Percentiles rank a stretch among this genome's conserved stretches.
Evolutionary conservation across 495 filamentous ascomycete genomes (phyloP).

Genomic region (Podospora pseudopauciseta): DNA sequence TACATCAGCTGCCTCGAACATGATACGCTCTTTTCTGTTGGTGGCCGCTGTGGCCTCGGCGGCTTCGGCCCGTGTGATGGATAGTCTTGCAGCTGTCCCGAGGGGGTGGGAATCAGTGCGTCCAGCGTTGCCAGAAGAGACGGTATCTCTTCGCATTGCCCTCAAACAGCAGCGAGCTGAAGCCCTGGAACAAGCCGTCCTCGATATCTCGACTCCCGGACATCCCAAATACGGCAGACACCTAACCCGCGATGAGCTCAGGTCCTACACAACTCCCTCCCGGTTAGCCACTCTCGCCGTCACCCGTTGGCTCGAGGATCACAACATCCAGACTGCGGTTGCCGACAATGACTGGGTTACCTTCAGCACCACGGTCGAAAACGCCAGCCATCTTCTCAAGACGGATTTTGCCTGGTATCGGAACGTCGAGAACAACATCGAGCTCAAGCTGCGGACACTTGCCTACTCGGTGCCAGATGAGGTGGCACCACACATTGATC

Average conservation of each 20-base stretch:
- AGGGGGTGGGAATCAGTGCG: conserved; percentile 43
- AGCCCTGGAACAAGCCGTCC: conserved; percentile 52
- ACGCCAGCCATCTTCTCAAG: conserved; percentile 46
- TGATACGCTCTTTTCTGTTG: conserved; percentile 32
- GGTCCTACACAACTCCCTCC: conserved; percentile 50
- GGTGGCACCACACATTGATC: conserved; percentile 57
- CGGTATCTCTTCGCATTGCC: conserved; percentile 35
- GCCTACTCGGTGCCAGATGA: conserved; percentile 61
- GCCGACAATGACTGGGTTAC: conserved; percentile 46
- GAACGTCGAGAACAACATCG: conserved; percentile 36
- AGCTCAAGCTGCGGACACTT: conserved; percentile 51
- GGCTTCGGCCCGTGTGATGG: conserved; percentile 47
- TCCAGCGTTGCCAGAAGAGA: conserved; percentile 30
- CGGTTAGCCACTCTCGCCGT: conserved; percentile 40
- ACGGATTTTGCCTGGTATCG: conserved; percentile 44
- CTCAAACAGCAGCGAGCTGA: conserved; percentile 40
- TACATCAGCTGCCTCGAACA: conserved; percentile 15
- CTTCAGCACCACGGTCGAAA: conserved; percentile 47
- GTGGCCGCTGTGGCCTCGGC: conserved; percentile 29
- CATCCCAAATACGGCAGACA: conserved; percentile 54
- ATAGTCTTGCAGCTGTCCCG: conserved; percentile 42
- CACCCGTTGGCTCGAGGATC: conserved; percentile 47
- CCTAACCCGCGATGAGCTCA: conserved; percentile 50
- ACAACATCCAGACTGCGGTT: conserved; percentile 45
- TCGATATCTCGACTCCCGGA: conserved; percentile 55